A percentile compares a stretch with the other conserved stretches of the same genome.
phyloP scores from a whole-genome alignment of 2,329 filamentous ascomycete species.

The Colletotrichum liriopes region DNA sequence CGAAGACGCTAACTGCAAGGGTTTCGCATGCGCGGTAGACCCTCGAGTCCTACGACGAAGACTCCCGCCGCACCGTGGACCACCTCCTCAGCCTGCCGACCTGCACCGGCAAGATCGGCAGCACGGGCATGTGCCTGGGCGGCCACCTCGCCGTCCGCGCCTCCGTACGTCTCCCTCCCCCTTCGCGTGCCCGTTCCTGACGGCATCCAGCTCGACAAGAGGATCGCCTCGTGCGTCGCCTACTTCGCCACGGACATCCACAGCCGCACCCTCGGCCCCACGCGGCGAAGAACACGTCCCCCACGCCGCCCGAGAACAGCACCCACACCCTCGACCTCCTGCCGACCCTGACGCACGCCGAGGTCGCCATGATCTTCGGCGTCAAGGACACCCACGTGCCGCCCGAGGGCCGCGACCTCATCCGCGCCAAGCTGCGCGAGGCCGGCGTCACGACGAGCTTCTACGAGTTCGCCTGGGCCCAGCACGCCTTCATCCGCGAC shows the following conservation, averaged over 20 bases:
- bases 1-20: not conserved
- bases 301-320: constrained; percentile 55
- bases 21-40: constrained; percentile 65
- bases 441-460: constrained; percentile 83
- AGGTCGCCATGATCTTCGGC: constrained; percentile 92
- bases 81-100: constrained; percentile 79
- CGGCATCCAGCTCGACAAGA: constrained; percentile 73
- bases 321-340: constrained; percentile 70
- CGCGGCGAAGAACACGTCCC: constrained; percentile 63
- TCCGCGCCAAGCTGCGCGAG: constrained; percentile 85
- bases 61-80: constrained; percentile 78
- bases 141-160: constrained; percentile 83
- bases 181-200: not conserved
- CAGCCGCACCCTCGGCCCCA: constrained; percentile 79
- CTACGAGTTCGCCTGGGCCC: constrained; percentile 93
- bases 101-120: constrained; percentile 84
- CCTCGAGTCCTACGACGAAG: constrained; percentile 88
- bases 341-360: constrained; percentile 80
- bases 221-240: constrained; percentile 83
- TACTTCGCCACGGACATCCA: constrained; percentile 97
- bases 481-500: constrained; percentile 95
- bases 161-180: constrained; percentile 55
- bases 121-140: constrained; percentile 93
- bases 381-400: constrained; percentile 93
- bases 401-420: constrained; percentile 84